Evolutionary conservation across 1,284 basidiomycete species (phyloP), one percentile per base, ranked within the genome.

Genomic region (Apiotrichum siamense): DNA sequence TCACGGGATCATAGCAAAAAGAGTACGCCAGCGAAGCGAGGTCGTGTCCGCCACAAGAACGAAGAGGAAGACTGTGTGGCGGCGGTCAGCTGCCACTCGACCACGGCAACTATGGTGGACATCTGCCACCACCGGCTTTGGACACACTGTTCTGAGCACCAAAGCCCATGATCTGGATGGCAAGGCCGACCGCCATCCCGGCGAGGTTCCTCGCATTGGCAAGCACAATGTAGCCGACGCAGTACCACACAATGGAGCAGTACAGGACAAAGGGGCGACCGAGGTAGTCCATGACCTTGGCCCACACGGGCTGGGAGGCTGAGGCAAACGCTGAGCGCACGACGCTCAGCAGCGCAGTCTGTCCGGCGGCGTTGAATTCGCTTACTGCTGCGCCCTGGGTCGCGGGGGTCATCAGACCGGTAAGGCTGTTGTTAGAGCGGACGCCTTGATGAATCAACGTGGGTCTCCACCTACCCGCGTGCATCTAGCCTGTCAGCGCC

Each of bases 291-390:
- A 85, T 81, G 27, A 88, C 70, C 71, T 88, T 88, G 3, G 87
- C 87, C 60, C 87, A 83, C 37, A 87, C 78, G 1, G 87, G 87
- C 73, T 89, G 89, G 24, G 85, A 80, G 31, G 82, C 77, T 20
- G 83, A 81, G 46, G 82, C 75, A 49, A 78, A 75, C 62, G 78
- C 76, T 1, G 75, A 72, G 36, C 49, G 49, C 24, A 38, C 42
- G 17, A 55, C 53, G 20, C 36, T 36, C 31, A 55, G 41, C 12
- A 36, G 50, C 1, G 53, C 35, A 1, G 42, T 26, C 20, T 50
- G 44, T 21, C 36, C 49, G 4, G 53, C 48, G 0, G 36, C 31
- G 33, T 50, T 47, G 49, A 48, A 55, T 3, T 31, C 24, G 1
- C 35, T 27, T 12, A 55, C 31, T 18, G 53, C 53, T 3, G 41